Evolutionary conservation across 2,329 filamentous ascomycete species (phyloP).

Genomic region (Aspergillus ochraceus): DNA sequence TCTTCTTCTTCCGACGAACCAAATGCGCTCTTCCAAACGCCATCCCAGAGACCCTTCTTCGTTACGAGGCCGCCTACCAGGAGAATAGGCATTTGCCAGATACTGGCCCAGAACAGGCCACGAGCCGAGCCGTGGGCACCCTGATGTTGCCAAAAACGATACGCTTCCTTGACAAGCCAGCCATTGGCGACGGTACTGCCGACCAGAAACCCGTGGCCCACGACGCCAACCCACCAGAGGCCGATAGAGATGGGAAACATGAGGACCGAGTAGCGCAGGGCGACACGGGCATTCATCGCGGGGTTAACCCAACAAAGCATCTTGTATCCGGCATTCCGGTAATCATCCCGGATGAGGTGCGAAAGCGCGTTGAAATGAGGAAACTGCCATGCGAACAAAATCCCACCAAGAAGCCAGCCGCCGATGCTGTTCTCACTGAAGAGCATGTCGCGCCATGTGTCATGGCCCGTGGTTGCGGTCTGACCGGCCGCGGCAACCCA

Average conservation of each 20-base stretch:
- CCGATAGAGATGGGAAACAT: slow-evolving; percentile 86
- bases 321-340: slow-evolving; percentile 66
- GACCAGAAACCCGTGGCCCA: slow-evolving; percentile 79
- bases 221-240: slow-evolving; percentile 76
- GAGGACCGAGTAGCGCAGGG: slow-evolving; percentile 77
- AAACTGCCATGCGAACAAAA: slow-evolving; percentile 96
- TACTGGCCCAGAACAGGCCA: slow-evolving; percentile 92
- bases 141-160: slow-evolving; percentile 75
- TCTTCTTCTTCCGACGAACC: slow-evolving; percentile 60
- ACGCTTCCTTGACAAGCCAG: slow-evolving; percentile 80
- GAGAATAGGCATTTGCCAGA: slow-evolving; percentile 90
- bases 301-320: slow-evolving; percentile 88
- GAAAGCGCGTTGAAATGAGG: slow-evolving; percentile 96
- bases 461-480: slow-evolving; percentile 68
- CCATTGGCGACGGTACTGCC: slow-evolving; percentile 80
- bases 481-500: slow-evolving; percentile 95
- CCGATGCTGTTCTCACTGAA: slow-evolving; percentile 69
- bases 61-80: slow-evolving; percentile 87
- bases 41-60: slow-evolving; percentile 89
- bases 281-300: slow-evolving; percentile 79
- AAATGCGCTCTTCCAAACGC: slow-evolving; percentile 70
- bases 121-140: slow-evolving; percentile 79
- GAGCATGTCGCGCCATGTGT: slow-evolving; percentile 75
- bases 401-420: slow-evolving; percentile 81
- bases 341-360: slow-evolving; percentile 86